Percentiles rank a stretch among this genome's conserved stretches.
phyloP scores from a whole-genome alignment of 306 rosid genomes.

The Cicer bijugum region DNA sequence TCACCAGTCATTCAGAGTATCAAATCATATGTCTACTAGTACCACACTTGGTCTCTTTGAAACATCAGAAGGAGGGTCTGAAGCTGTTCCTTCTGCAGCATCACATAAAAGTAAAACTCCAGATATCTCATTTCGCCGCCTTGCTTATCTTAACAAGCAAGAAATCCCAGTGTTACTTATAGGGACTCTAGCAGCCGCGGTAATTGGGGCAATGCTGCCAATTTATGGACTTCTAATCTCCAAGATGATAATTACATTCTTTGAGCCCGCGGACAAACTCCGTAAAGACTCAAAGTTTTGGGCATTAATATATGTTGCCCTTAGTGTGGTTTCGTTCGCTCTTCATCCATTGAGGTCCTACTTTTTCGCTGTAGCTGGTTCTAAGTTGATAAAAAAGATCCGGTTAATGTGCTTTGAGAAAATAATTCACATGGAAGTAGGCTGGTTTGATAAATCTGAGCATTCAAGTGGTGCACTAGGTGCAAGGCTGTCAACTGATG shows the following conservation, averaged over 20 bases:
- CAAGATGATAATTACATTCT: slow-evolving; percentile 58
- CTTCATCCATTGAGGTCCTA: slow-evolving; percentile 57
- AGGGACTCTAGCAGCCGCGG: slow-evolving; percentile 64
- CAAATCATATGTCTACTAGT: slow-evolving; percentile 46
- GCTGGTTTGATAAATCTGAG: slow-evolving; percentile 76
- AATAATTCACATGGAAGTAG: slow-evolving; percentile 73
- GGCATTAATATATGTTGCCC: slow-evolving; percentile 61
- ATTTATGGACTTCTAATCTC: slow-evolving; percentile 56
- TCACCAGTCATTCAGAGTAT: slow-evolving; percentile 53
- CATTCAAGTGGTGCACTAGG: slow-evolving; percentile 80
- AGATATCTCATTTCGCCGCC: slow-evolving; percentile 55
- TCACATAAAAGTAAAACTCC: slow-evolving; percentile 41
- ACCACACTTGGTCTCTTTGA: slow-evolving; percentile 40
- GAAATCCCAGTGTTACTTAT: slow-evolving; percentile 65
- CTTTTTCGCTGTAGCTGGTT: slow-evolving; percentile 70
- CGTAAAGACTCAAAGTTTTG: slow-evolving; percentile 66
- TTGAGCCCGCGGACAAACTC: slow-evolving; percentile 62
- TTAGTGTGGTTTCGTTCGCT: slow-evolving; percentile 52
- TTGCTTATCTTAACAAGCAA: slow-evolving; percentile 77
- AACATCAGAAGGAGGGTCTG: slow-evolving; percentile 38
- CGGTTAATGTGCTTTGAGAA: slow-evolving; percentile 69
- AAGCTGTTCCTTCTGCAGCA: slow-evolving; percentile 40
- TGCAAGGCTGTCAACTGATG: slow-evolving; percentile 77
- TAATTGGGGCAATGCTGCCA: slow-evolving; percentile 60
- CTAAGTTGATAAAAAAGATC: slow-evolving; percentile 62